Evolutionary conservation across 2,329 filamentous ascomycete species (phyloP).

Genomic region (Aspergillus floridensis): DNA sequence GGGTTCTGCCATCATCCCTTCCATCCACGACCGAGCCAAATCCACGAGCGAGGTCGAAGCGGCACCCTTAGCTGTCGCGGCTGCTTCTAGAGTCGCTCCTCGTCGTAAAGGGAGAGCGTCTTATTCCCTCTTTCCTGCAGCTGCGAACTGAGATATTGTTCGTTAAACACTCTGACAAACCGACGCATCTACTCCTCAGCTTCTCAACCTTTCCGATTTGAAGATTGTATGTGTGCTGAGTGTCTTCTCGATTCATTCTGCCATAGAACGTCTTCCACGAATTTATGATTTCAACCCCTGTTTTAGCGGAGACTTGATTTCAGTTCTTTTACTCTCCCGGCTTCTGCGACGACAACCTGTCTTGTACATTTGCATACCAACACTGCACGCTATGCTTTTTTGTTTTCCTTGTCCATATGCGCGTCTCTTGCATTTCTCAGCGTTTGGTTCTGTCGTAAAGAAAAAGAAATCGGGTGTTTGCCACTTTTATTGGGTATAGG

Average conservation of each 20-base stretch:
- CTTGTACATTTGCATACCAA: slow-evolving; percentile 15
- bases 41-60: slow-evolving; percentile 36
- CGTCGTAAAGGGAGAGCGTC: slow-evolving; percentile 41
- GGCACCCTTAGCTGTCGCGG: slow-evolving; percentile 16
- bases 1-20: slow-evolving; percentile 17
- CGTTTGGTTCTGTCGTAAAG: slow-evolving; percentile 18
- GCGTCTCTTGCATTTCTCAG: slow-evolving; percentile 26
- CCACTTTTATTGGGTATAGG: slow-evolving; percentile 14
- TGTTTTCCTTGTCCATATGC: slow-evolving; percentile 10
- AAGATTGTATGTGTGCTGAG: neutral
- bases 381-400: slow-evolving; percentile 8
- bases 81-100: slow-evolving; percentile 28
- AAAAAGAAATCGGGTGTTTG: slow-evolving; percentile 20
- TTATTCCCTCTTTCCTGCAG: slow-evolving; percentile 37
- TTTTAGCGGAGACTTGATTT: slow-evolving; percentile 12
- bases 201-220: neutral
- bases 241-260: slow-evolving; percentile 12
- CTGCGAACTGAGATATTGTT: slow-evolving; percentile 10
- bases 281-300: slow-evolving; percentile 24
- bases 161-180: neutral
- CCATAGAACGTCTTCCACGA: slow-evolving; percentile 24
- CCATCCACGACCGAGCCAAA: slow-evolving; percentile 36
- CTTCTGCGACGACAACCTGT: slow-evolving; percentile 16
- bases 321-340: slow-evolving; percentile 8
- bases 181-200: neutral